These are phyloP conservation scores for Zea luxurians DNA, from an alignment of 176 grass and related monocot species.

Conservation along the genomic window DNA sequence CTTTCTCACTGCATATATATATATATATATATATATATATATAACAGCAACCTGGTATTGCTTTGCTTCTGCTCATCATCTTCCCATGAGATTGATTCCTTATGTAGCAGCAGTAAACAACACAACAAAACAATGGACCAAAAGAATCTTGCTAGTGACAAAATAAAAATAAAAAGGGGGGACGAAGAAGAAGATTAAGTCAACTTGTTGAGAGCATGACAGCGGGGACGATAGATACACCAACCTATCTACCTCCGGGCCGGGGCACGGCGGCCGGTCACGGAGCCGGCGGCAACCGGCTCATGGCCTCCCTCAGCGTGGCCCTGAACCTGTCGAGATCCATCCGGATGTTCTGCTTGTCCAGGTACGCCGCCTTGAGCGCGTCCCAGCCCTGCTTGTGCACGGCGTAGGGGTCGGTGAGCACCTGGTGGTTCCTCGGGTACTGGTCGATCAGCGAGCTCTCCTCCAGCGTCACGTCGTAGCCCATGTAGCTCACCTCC, in stretches of 20 bases:
- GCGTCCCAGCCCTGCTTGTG: conserved; percentile 88
- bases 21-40: no score
- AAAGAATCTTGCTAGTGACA: conserved; percentile 48
- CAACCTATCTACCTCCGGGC: conserved; percentile 41
- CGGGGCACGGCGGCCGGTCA: background rate
- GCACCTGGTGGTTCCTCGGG: conserved; percentile 74
- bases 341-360: conserved; percentile 83
- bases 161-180: background rate
- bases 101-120: conserved; percentile 16
- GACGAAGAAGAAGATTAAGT: conserved; percentile 12
- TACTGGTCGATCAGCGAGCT: conserved; percentile 81
- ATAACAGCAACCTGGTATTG: conserved; percentile 16
- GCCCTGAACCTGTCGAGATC: conserved; percentile 58
- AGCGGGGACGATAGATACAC: conserved; percentile 52
- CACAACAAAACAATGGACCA: conserved; percentile 49
- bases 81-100: conserved; percentile 28
- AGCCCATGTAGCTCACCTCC: conserved; percentile 88
- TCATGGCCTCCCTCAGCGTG: conserved; percentile 54
- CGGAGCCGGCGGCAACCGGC: conserved; percentile 31
- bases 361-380: conserved; percentile 73
- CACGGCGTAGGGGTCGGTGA: conserved; percentile 63
- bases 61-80: conserved; percentile 40
- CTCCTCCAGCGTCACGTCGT: conserved; percentile 75
- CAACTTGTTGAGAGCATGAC: conserved; percentile 26
- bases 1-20: background rate